A percentile compares a stretch with the other conserved stretches of the same genome.
These are phyloP conservation scores for Paraurostyla sp. DNA, from an alignment of 73 alveolate species.

Conservation along the genomic window DNA sequence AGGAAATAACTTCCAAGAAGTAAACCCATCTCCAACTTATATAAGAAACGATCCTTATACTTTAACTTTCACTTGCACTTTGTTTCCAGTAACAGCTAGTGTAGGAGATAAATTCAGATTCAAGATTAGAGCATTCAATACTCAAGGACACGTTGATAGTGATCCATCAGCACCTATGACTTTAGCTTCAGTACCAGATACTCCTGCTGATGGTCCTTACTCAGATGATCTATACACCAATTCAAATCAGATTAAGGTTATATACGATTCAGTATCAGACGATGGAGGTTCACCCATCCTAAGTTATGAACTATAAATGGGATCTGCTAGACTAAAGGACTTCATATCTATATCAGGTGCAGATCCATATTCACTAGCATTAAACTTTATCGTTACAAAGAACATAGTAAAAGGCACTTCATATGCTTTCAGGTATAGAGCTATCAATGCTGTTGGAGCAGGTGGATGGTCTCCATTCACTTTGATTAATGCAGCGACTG, in stretches of 20 bases:
- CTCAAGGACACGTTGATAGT: slow-evolving; percentile 42
- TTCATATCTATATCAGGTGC: slow-evolving; percentile 32
- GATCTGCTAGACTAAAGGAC: slow-evolving; percentile 34
- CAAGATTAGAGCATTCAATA: slow-evolving; percentile 55
- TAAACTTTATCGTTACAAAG: slow-evolving; percentile 40
- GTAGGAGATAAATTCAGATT: slow-evolving; percentile 68
- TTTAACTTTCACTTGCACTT: slow-evolving; percentile 55
- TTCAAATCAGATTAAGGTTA: slow-evolving; percentile 58
- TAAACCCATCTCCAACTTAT: slow-evolving; percentile 65
- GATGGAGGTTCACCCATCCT: slow-evolving; percentile 63
- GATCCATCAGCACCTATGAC: slow-evolving; percentile 51
- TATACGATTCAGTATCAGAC: slow-evolving; percentile 29
- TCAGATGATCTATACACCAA: slow-evolving; percentile 62
- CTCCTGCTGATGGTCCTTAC: slow-evolving; percentile 63
- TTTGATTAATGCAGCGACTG: slow-evolving; percentile 65
- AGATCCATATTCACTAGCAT: slow-evolving; percentile 54
- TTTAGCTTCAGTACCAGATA: slow-evolving; percentile 67
- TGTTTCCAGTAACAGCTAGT: slow-evolving; percentile 65
- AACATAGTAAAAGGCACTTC: slow-evolving; percentile 44
- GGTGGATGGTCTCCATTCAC: slow-evolving; percentile 67
- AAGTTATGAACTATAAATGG: slow-evolving; percentile 66
- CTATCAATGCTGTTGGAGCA: slow-evolving; percentile 71
- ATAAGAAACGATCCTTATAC: slow-evolving; percentile 67
- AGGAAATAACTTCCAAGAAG: slow-evolving; percentile 63
- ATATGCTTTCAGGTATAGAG: slow-evolving; percentile 78